Evolutionary conservation across 2,329 filamentous ascomycete genomes (phyloP).

Genomic region (Aureobasidium sp.): DNA sequence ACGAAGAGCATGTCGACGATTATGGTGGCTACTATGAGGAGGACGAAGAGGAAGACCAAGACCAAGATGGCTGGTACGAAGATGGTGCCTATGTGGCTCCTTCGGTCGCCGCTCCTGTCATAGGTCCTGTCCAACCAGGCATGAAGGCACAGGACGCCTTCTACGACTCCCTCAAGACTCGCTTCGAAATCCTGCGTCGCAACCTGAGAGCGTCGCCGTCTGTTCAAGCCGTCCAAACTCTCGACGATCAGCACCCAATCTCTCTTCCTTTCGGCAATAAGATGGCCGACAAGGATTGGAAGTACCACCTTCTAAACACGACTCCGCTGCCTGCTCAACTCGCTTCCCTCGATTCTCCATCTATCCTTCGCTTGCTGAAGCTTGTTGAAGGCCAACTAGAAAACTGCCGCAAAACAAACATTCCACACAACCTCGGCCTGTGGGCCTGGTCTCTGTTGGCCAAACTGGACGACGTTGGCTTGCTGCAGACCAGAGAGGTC

Average conservation of each 20-base stretch:
- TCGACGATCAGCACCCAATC: constrained; percentile 48
- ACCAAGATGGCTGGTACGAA: constrained; percentile 60
- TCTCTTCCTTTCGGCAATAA: constrained; percentile 49
- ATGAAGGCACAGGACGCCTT: constrained; percentile 55
- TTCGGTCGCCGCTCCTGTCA: constrained; percentile 32
- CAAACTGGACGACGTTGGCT: constrained; percentile 56
- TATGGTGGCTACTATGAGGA: constrained; percentile 44
- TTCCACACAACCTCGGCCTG: constrained; percentile 61
- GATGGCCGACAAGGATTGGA: constrained; percentile 51
- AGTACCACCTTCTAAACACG: constrained; percentile 31
- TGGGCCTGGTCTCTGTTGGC: constrained; percentile 86
- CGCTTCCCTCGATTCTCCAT: constrained; percentile 53
- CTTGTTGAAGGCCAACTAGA: constrained; percentile 55
- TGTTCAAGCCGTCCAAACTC: constrained; percentile 43
- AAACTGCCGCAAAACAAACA: constrained; percentile 37
- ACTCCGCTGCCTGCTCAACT: constrained; percentile 46
- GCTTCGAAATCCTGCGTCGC: constrained; percentile 59
- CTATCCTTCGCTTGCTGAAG: constrained; percentile 59
- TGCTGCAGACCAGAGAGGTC: constrained; percentile 68
- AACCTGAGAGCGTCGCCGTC: constrained; percentile 54
- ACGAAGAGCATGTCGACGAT: constrained; percentile 28
- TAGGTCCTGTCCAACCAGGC: background rate
- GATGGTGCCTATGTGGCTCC: constrained; percentile 73
- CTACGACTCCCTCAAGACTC: constrained; percentile 56
- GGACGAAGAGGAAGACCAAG: constrained; percentile 21